Percentiles rank a stretch among this genome's conserved stretches.
These are phyloP conservation scores for Penicillium sp. DNA, from an alignment of 2,329 filamentous ascomycete genomes.

Conservation along the genomic window DNA sequence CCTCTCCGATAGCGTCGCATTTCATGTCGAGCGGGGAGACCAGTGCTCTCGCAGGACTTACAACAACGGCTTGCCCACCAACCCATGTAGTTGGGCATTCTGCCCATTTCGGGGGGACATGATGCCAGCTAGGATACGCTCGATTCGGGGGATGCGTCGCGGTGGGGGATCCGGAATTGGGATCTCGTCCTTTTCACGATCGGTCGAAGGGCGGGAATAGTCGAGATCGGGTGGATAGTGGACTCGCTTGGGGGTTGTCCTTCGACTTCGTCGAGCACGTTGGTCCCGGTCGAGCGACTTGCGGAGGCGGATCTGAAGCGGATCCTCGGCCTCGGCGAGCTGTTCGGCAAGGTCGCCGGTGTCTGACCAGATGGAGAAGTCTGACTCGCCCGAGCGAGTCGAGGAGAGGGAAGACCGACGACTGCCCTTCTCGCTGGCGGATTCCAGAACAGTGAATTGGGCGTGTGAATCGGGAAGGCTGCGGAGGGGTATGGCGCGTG, in stretches of 20 bases:
- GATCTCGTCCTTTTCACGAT: conserved; percentile 56
- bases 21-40: neutral
- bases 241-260: conserved; percentile 62
- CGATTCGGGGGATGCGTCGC: conserved; percentile 63
- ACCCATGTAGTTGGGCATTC: conserved; percentile 76
- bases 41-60: conserved; percentile 50
- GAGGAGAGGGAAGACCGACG: conserved; percentile 55
- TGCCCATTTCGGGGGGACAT: conserved; percentile 75
- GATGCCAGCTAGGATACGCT: conserved; percentile 75
- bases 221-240: conserved; percentile 62
- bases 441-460: conserved; percentile 38
- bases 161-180: conserved; percentile 70
- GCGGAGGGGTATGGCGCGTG: conserved; percentile 76
- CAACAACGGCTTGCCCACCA: conserved; percentile 94
- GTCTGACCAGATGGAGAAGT: conserved; percentile 86
- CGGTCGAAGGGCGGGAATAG: conserved; percentile 36
- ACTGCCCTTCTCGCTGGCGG: conserved; percentile 51
- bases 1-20: neutral
- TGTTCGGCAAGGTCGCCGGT: conserved; percentile 95
- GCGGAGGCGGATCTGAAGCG: conserved; percentile 69
- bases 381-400: conserved; percentile 58
- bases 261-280: conserved; percentile 45
- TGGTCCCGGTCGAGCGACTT: conserved; percentile 65
- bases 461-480: conserved; percentile 57
- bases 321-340: conserved; percentile 79